phyloP scores from a whole-genome alignment of 371 early-diverging fungal genomes.

The Actinomortierella wolfii region DNA sequence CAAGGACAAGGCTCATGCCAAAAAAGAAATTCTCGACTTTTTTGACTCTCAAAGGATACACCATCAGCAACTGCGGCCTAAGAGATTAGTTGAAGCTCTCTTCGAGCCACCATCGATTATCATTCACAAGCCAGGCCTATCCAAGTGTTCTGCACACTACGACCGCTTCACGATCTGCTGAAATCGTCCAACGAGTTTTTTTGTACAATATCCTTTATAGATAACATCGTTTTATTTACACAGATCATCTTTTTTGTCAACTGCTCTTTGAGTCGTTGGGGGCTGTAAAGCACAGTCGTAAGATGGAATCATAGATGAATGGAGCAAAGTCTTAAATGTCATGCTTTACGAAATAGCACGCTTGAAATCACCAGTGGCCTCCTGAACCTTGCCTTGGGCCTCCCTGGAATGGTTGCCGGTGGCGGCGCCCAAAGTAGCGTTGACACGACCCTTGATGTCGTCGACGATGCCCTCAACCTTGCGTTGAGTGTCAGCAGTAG shows the following conservation, averaged over 20 bases:
- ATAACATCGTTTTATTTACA: no score
- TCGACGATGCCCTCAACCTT: slow-evolving; percentile 36
- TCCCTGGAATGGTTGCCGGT: slow-evolving; percentile 48
- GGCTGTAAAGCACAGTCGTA: no score
- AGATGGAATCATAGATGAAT: no score
- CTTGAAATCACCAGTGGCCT: slow-evolving; percentile 20
- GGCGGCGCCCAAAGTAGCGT: slow-evolving; percentile 50
- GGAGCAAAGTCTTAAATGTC: no score
- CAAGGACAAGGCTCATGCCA: slow-evolving; percentile 31
- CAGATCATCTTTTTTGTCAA: no score
- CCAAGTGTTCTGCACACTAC: slow-evolving; percentile 41
- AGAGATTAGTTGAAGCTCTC: slow-evolving; percentile 39
- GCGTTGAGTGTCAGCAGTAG: neutral
- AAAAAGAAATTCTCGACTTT: slow-evolving; percentile 35
- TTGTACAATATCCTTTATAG: no score
- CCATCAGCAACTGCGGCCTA: neutral
- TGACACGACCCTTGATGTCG: slow-evolving; percentile 48
- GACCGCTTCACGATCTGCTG: slow-evolving; percentile 42
- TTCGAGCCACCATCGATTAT: slow-evolving; percentile 25
- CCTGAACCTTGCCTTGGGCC: slow-evolving; percentile 49
- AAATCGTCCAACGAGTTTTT: no score
- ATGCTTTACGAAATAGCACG: slow-evolving; percentile 6
- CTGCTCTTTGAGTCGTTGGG: no score
- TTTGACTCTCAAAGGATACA: slow-evolving; percentile 27
- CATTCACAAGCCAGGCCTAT: slow-evolving; percentile 33